Conservation (phyloP, 371 early-diverging fungal genomes). For the Actinomortierella wolfii region DNA sequence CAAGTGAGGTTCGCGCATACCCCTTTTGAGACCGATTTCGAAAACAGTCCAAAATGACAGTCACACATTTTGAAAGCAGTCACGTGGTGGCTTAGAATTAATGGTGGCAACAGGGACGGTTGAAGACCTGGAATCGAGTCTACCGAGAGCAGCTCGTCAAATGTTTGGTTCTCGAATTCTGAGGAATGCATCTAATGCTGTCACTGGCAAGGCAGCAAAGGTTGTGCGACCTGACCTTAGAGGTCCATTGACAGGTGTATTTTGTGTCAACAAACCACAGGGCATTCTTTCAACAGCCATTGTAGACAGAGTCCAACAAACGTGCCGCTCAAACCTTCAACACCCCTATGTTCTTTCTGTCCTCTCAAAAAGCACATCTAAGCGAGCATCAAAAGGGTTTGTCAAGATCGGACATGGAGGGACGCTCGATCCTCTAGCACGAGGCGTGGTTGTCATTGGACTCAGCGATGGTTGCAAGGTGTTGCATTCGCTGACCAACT, state of each 20-base stretch:
- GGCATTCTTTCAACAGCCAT: slow-evolving; percentile 52
- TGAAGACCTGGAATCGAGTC: too few species aligned
- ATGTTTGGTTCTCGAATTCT: too few species aligned
- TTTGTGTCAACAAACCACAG: slow-evolving; percentile 58
- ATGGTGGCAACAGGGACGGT: too few species aligned
- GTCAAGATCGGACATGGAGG: slow-evolving; percentile 64
- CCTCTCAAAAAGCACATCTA: slow-evolving; percentile 34
- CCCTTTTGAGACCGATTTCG: too few species aligned
- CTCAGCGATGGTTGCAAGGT: slow-evolving; percentile 37
- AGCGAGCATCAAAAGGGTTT: slow-evolving; percentile 28
- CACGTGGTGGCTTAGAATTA: too few species aligned
- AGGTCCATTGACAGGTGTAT: slow-evolving; percentile 48
- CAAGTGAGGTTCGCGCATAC: too few species aligned
- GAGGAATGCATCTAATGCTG: too few species aligned
- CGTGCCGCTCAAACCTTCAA: slow-evolving; percentile 14
- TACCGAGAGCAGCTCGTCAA: too few species aligned
- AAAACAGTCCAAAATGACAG: too few species aligned
- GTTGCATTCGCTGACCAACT: slow-evolving; percentile 22
- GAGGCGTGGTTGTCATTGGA: slow-evolving; percentile 52
- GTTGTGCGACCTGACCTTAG: too few species aligned
- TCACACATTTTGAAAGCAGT: too few species aligned
- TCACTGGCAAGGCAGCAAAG: too few species aligned
- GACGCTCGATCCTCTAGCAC: slow-evolving; percentile 65
- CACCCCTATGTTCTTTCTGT: slow-evolving; percentile 31
- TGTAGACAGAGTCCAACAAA: slow-evolving; percentile 51